phyloP scores from a whole-genome alignment of 1,284 basidiomycete genomes.

The Afroboletus lepidellus region DNA sequence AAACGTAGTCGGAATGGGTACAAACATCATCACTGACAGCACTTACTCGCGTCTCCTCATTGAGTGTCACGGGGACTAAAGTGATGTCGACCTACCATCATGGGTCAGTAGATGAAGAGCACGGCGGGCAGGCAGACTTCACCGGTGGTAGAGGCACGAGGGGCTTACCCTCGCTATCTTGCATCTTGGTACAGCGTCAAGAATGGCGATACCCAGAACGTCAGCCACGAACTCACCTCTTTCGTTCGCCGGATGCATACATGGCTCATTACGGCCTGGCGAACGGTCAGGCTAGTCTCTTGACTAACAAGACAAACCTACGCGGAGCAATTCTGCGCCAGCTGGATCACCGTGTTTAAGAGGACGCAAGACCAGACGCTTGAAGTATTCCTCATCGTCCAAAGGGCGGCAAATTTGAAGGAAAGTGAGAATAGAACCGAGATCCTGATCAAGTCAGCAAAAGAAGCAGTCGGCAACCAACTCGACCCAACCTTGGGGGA shows the following conservation, averaged over 20 bases:
- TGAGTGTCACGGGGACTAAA: slow-evolving; percentile 67
- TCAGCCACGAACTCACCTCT: slow-evolving; percentile 50
- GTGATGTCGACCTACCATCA: slow-evolving; percentile 66
- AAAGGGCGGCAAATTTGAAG: slow-evolving; percentile 78
- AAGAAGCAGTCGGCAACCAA: background rate
- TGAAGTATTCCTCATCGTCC: slow-evolving; percentile 79
- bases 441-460: slow-evolving; percentile 50
- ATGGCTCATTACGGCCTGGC: slow-evolving; percentile 78
- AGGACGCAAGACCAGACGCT: slow-evolving; percentile 70
- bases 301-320: slow-evolving; percentile 34
- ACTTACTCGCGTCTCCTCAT: slow-evolving; percentile 63
- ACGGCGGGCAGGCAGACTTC: slow-evolving; percentile 15
- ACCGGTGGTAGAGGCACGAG: slow-evolving; percentile 79
- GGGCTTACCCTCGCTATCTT: slow-evolving; percentile 70
- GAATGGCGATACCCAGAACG: background rate
- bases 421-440: slow-evolving; percentile 83
- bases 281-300: slow-evolving; percentile 2
- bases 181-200: slow-evolving; percentile 56
- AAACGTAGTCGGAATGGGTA: slow-evolving; percentile 5
- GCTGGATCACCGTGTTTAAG: slow-evolving; percentile 63
- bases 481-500: slow-evolving; percentile 55
- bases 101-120: slow-evolving; percentile 1
- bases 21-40: background rate
- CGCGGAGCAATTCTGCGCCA: slow-evolving; percentile 72
- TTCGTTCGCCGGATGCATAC: slow-evolving; percentile 85